A percentile compares a stretch with the other conserved stretches of the same genome.
phyloP scores from a whole-genome alignment of 164 flowering plant genomes.

The Vitis labrusca region DNA sequence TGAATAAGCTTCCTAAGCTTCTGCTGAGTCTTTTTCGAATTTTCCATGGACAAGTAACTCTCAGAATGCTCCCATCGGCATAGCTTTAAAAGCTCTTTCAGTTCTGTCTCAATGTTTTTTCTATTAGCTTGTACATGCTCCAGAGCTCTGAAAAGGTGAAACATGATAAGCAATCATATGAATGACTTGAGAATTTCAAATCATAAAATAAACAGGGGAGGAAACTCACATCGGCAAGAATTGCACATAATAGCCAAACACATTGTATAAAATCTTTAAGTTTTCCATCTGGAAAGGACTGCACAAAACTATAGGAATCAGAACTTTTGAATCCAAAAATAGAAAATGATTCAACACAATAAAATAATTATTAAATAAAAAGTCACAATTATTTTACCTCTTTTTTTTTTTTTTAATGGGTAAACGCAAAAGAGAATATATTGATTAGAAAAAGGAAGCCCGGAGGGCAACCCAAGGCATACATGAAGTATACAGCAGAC shows the following conservation, averaged over 20 bases:
- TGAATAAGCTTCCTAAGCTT: conserved; percentile 73
- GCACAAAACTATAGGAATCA: conserved; percentile 21
- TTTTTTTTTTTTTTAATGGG: too few relatives aligned
- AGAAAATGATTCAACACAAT: background rate
- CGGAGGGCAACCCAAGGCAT: too few relatives aligned
- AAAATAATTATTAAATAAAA: too few relatives aligned
- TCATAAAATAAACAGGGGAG: background rate
- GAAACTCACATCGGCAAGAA: conserved; percentile 72
- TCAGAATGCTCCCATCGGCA: conserved; percentile 72
- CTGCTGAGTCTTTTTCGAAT: conserved; percentile 55
- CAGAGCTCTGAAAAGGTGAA: conserved; percentile 43
- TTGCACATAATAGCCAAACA: conserved; percentile 77
- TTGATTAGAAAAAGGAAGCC: too few relatives aligned
- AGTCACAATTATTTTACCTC: too few relatives aligned
- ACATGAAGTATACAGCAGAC: too few relatives aligned
- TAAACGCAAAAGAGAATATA: too few relatives aligned
- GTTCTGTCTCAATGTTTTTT: conserved; percentile 49
- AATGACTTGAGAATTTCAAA: background rate
- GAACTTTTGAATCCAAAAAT: conserved; percentile 2
- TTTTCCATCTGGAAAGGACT: conserved; percentile 48
- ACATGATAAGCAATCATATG: background rate
- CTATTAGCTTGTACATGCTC: conserved; percentile 47
- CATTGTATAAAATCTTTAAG: conserved; percentile 63
- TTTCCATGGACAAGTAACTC: conserved; percentile 43
- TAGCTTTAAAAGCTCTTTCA: conserved; percentile 65